Percentiles rank a stretch among this genome's conserved stretches.
Conservation (phyloP, 352 stramenopile species). For the Phytophthora hibernalis region DNA sequence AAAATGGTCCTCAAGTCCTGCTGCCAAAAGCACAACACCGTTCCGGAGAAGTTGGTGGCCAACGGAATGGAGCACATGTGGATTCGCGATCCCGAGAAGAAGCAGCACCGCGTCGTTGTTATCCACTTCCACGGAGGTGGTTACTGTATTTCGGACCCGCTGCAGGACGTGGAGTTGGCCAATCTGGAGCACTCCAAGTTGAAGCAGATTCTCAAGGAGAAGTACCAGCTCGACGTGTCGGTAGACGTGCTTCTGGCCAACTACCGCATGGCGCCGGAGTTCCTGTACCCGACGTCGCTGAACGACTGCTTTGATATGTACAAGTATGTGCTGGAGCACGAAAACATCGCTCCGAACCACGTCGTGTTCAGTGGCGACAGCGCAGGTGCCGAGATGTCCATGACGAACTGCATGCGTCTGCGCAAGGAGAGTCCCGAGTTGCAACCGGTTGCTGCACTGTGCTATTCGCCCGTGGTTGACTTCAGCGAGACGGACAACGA, state of each 20-base stretch:
- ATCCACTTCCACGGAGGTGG: slow-evolving; percentile 59
- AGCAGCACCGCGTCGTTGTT: slow-evolving; percentile 43
- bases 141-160: slow-evolving; percentile 41
- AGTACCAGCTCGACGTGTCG: slow-evolving; percentile 25
- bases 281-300: slow-evolving; percentile 43
- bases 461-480: slow-evolving; percentile 36
- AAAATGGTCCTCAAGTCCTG: slow-evolving; percentile 34
- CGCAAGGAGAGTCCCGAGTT: slow-evolving; percentile 27
- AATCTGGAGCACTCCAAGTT: slow-evolving; percentile 34
- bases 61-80: slow-evolving; percentile 55
- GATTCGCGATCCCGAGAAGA: slow-evolving; percentile 32
- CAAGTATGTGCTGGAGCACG: slow-evolving; percentile 41
- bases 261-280: slow-evolving; percentile 60
- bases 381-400: slow-evolving; percentile 49
- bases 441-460: slow-evolving; percentile 27
- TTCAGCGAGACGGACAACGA: slow-evolving; percentile 30
- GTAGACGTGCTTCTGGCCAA: slow-evolving; percentile 60
- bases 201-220: slow-evolving; percentile 27
- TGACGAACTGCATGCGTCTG: slow-evolving; percentile 40
- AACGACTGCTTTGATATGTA: slow-evolving; percentile 55
- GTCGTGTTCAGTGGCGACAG: slow-evolving; percentile 56
- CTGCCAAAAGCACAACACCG: slow-evolving; percentile 28
- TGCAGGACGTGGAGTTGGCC: slow-evolving; percentile 39
- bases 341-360: slow-evolving; percentile 33
- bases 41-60: slow-evolving; percentile 29